These are phyloP conservation scores for Boletellus ananiceps DNA, from an alignment of 768 basidiomycete genomes.

Conservation along the genomic window DNA sequence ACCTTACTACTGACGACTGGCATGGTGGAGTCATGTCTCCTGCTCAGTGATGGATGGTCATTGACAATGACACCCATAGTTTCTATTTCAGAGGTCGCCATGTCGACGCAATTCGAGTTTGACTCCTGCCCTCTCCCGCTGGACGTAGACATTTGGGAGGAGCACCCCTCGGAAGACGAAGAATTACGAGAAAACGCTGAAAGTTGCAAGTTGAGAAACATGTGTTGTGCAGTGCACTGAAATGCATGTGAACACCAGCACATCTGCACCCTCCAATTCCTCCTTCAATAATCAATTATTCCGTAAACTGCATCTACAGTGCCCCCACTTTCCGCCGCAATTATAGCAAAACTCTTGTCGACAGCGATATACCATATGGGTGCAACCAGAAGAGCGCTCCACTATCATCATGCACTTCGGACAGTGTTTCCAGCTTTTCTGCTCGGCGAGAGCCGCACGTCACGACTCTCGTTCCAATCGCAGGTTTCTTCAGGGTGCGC, in stretches of 20 bases:
- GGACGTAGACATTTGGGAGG: background rate
- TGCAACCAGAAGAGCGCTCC: constrained; percentile 51
- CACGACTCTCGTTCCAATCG: constrained; percentile 37
- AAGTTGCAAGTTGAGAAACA: no score
- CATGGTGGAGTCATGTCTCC: background rate
- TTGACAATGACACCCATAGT: background rate
- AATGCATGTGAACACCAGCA: background rate
- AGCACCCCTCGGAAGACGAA: no score
- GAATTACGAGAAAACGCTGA: no score
- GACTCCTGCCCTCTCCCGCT: background rate
- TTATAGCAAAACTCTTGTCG: constrained; percentile 18
- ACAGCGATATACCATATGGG: constrained; percentile 58
- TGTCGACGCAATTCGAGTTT: background rate
- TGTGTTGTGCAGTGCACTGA: no score
- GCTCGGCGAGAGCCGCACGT: constrained; percentile 43
- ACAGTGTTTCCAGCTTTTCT: constrained; percentile 56
- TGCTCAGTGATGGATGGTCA: background rate
- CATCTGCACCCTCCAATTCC: background rate
- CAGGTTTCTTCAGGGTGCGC: constrained; percentile 42
- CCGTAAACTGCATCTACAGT: background rate
- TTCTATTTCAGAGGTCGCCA: background rate
- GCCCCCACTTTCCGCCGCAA: constrained; percentile 13
- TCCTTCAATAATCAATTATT: no score
- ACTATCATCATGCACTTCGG: constrained; percentile 53
- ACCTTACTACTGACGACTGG: constrained; percentile 71